Evolutionary conservation across 176 grass and related monocot species (phyloP), one percentile per base, ranked within the genome.

Genomic region (Zoysia pacifica): DNA sequence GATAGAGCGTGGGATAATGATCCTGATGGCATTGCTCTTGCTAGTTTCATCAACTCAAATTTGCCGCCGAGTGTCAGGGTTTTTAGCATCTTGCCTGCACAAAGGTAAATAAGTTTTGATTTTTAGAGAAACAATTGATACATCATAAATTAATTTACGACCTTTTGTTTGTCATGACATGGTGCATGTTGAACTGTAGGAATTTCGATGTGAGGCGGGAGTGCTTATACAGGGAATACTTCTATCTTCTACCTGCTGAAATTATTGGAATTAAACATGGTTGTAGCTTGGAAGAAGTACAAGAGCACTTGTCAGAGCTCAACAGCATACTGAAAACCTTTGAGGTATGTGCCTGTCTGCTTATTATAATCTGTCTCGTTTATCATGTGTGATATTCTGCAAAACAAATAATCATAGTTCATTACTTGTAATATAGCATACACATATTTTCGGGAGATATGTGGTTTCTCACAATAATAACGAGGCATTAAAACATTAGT

Each of bases 191-290:
- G 72, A 49, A 52, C 63, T 58, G 16, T 65, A 99, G 96, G 88
- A 86, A 84, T 79, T 95, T 99, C 79, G 92, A 95, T 89, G 90
- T 91, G 74, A 99, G 92, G 84, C 89, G 79, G 81, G 96, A 99
- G 74, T 99, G 96, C 61, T 67, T 76, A 70, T 89, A 91, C 53
- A 84, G 88, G 28, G 84, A 89, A 53, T 93, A 95, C 73, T 95
- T 87, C 3, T 93, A 99, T 85, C 90, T 99, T 80, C 81, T 99
- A 55, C 96, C 96, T 84, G 92, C 90, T 73, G 86, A 95, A 91
- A 86, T 93, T 77, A 93, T 95, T 86, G 96, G 96, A 75, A 99
- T 99, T 42, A 76, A 86, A 84, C 58, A 49, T 69, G 72, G 61
- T 81, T 90, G 69, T 82, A 91, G 75, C 86, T 82, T 69, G 64